Conservation (phyloP, 371 early-diverging fungal species). For the Globomyces sp. region DNA sequence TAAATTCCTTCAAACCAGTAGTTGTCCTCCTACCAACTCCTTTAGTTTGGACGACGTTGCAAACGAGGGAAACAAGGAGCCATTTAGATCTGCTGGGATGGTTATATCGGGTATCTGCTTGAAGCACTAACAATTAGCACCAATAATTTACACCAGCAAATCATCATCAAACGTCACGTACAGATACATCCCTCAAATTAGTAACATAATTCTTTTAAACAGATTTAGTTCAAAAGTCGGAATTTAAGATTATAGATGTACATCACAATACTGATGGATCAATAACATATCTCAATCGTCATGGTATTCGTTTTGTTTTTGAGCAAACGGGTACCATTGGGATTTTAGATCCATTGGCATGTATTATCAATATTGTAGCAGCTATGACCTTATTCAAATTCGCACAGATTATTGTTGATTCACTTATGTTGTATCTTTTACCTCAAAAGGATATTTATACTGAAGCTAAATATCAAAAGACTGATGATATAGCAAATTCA, state of each 20-base stretch:
- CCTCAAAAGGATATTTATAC: neutral
- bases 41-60: conserved; percentile 1
- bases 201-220: too few relatives aligned
- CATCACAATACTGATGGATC: conserved; percentile 41
- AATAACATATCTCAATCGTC: conserved; percentile 45
- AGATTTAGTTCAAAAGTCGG: conserved; percentile 36
- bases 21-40: neutral
- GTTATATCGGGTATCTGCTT: neutral
- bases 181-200: conserved; percentile 20
- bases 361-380: conserved; percentile 56
- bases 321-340: conserved; percentile 55
- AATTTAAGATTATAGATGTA: conserved; percentile 50
- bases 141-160: conserved; percentile 3
- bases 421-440: conserved; percentile 35
- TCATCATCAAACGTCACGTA: neutral
- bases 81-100: conserved; percentile 6
- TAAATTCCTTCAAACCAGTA: conserved; percentile 7
- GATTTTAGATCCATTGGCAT: conserved; percentile 47
- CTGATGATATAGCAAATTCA: neutral
- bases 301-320: conserved; percentile 57
- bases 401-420: conserved; percentile 52
- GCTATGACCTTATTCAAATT: conserved; percentile 53
- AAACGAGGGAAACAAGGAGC: neutral
- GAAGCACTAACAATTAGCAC: neutral
- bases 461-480: conserved; percentile 7